Evolutionary conservation across 163 green algal species (phyloP).

Genomic region (Volvox carteri): DNA sequence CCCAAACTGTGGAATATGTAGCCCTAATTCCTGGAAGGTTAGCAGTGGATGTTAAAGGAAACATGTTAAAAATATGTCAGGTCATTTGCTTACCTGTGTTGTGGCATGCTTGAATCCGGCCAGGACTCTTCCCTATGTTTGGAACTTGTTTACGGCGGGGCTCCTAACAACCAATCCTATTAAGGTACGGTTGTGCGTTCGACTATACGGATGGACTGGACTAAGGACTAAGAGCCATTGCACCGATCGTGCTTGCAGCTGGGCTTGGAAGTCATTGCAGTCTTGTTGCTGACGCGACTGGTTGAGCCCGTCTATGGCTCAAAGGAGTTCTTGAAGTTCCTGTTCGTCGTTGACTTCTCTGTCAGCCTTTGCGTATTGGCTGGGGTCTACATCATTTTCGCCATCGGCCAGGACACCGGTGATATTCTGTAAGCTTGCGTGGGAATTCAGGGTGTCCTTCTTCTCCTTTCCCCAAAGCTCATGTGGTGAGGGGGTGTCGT

Average conservation of each 20-base stretch:
- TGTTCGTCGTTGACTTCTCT: conserved; percentile 71
- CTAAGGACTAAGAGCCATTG: neutral
- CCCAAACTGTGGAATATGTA: conserved; percentile 66
- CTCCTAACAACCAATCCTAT: conserved; percentile 75
- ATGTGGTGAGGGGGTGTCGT: neutral
- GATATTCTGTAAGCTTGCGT: conserved; percentile 70
- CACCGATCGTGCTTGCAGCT: conserved; percentile 65
- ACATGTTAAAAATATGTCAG: neutral
- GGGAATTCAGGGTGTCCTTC: neutral
- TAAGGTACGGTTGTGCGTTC: conserved; percentile 69
- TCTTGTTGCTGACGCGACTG: conserved; percentile 77
- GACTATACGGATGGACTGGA: too few relatives aligned
- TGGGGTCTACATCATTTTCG: conserved; percentile 77
- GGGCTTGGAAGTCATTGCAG: conserved; percentile 60
- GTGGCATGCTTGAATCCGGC: neutral
- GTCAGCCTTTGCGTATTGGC: conserved; percentile 69
- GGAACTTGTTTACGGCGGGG: conserved; percentile 82
- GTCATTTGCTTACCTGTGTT: neutral
- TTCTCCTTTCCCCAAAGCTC: neutral
- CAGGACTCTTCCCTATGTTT: conserved; percentile 82
- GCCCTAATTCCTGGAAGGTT: conserved; percentile 78
- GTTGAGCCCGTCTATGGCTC: conserved; percentile 85
- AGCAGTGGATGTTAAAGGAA: neutral
- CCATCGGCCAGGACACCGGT: conserved; percentile 43
- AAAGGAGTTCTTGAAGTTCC: conserved; percentile 82